phyloP scores from a whole-genome alignment of 176 grass and related monocot genomes.

The Zoysia pacifica region DNA sequence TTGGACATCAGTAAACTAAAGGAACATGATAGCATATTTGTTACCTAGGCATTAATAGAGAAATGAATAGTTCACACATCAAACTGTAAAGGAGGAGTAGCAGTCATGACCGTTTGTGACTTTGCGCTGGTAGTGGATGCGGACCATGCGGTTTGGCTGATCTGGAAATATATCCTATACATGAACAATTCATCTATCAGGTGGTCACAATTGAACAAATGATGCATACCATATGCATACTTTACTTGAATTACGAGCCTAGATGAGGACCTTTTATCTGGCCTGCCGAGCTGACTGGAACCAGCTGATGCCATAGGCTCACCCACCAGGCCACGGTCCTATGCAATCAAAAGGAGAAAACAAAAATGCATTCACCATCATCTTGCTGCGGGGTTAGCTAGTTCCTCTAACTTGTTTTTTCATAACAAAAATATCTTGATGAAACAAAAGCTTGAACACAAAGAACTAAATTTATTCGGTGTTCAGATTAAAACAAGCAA shows the following conservation, averaged over 20 bases:
- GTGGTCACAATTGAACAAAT: neutral
- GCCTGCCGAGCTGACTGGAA: constrained; percentile 48
- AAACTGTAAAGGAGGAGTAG: constrained; percentile 55
- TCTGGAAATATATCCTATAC: constrained; percentile 57
- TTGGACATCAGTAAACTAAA: neutral
- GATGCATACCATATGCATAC: neutral
- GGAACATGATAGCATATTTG: neutral
- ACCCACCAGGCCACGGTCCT: constrained; percentile 77
- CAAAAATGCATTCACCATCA: constrained; percentile 6
- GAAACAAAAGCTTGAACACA: neutral
- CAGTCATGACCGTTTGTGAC: constrained; percentile 25
- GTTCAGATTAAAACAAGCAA: too few relatives aligned
- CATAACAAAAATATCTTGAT: neutral
- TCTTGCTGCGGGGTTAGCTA: too few relatives aligned
- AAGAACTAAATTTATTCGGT: neutral
- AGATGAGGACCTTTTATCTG: constrained; percentile 63
- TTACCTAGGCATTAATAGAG: constrained; percentile 91
- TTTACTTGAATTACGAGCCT: constrained; percentile 65
- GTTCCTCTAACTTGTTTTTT: neutral
- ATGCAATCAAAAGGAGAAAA: neutral
- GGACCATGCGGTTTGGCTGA: constrained; percentile 12
- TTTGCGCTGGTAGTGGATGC: neutral
- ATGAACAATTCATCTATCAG: constrained; percentile 24
- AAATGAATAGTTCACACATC: constrained; percentile 79
- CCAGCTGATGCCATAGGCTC: constrained; percentile 58